phyloP scores from a whole-genome alignment of 2,329 filamentous ascomycete genomes.

The Paraconiothyrium sp. region DNA sequence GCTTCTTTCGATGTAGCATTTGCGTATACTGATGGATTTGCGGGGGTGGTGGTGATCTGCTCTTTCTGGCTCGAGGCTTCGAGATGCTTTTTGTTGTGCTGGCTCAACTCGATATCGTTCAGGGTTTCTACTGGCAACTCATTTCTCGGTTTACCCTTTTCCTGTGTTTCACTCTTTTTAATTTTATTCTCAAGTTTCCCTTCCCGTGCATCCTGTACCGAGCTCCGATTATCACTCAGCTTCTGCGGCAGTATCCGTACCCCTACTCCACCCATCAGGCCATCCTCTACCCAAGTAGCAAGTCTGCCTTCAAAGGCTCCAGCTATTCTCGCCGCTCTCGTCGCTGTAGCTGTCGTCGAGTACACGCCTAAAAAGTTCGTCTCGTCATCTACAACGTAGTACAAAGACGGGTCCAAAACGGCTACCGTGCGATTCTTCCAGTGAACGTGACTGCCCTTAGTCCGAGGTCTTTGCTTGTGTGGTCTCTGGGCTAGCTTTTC shows the following conservation, averaged over 20 bases:
- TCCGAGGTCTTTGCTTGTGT: neutral
- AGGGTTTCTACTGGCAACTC: no score
- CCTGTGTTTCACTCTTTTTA: neutral
- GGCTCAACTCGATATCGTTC: no score
- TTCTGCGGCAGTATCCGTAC: neutral
- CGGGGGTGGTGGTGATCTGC: neutral
- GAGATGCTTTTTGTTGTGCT: no score
- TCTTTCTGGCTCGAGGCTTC: neutral
- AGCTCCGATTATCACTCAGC: neutral
- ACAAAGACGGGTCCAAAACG: neutral
- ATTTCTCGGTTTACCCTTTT: neutral
- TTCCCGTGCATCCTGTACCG: neutral
- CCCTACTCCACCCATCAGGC: neutral
- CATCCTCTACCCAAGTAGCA: neutral
- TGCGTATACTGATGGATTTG: neutral
- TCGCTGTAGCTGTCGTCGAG: neutral
- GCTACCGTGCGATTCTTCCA: neutral
- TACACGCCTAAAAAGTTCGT: neutral
- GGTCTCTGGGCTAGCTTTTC: conserved; percentile 5
- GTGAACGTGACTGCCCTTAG: neutral
- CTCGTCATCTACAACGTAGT: neutral
- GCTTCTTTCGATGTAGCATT: neutral
- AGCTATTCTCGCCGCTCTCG: neutral
- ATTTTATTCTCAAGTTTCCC: neutral
- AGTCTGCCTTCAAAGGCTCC: neutral